phyloP scores from a whole-genome alignment of 164 flowering plant genomes.

The Berberis vulgaris region DNA sequence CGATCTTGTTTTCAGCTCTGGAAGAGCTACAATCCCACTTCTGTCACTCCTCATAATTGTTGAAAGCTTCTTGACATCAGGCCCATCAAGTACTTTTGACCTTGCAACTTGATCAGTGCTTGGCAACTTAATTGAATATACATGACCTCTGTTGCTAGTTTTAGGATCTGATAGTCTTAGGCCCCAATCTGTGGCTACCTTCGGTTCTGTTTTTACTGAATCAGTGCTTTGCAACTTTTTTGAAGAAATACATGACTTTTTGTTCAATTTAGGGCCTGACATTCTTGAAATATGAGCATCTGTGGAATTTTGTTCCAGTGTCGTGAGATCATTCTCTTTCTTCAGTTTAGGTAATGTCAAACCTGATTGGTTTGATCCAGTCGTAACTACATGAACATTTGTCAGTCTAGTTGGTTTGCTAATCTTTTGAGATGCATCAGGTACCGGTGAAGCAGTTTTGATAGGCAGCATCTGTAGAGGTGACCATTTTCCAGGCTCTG shows the following conservation, averaged over 20 bases:
- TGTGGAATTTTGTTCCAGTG: neutral
- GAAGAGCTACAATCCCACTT: neutral
- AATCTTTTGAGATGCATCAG: neutral
- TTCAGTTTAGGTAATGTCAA: neutral
- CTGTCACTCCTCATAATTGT: neutral
- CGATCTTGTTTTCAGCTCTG: neutral
- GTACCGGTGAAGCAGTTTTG: neutral
- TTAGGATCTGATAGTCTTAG: neutral
- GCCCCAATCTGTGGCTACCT: neutral
- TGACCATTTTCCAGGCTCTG: neutral
- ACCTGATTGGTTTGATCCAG: neutral
- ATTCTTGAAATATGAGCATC: neutral
- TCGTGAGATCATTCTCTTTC: neutral
- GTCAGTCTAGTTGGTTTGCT: neutral
- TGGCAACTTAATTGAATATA: neutral
- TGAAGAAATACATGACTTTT: neutral
- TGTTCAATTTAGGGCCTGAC: neutral
- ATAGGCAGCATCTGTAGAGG: neutral
- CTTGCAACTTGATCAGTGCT: neutral
- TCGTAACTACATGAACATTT: neutral
- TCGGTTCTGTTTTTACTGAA: neutral
- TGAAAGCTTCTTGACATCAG: neutral
- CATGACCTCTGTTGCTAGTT: neutral
- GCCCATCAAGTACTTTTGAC: neutral
- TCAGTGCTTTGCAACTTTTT: neutral